Conservation (phyloP, 345 rosid species). For the Nephelium lappaceum region DNA sequence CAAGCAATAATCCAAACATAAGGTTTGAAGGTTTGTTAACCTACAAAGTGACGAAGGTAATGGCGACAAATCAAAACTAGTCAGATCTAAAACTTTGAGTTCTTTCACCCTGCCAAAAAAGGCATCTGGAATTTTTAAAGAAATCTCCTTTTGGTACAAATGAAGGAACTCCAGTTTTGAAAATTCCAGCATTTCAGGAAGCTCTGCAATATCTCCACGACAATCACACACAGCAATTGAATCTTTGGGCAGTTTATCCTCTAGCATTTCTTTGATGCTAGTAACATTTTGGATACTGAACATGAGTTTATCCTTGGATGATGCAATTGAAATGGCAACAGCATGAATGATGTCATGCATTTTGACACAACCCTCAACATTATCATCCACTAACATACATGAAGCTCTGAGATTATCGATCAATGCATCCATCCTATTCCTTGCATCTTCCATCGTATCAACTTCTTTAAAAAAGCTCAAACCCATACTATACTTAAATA, state of each 20-base stretch:
- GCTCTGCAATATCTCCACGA: not conserved
- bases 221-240: constrained; percentile 6
- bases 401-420: constrained; percentile 21
- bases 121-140: not conserved
- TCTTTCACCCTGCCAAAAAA: constrained; percentile 21
- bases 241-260: not conserved
- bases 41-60: constrained; percentile 20
- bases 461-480: constrained; percentile 17
- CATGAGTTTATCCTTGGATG: not conserved
- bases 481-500: constrained; percentile 25
- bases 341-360: constrained; percentile 32
- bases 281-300: constrained; percentile 7
- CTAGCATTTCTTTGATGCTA: not conserved
- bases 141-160: not conserved
- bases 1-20: not conserved
- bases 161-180: constrained; percentile 18
- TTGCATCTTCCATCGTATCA: not conserved
- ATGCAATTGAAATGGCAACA: constrained; percentile 22
- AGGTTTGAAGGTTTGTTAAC: constrained; percentile 18
- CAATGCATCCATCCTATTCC: not conserved
- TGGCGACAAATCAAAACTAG: not conserved
- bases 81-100: constrained; percentile 30
- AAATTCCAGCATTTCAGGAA: constrained; percentile 21
- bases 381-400: constrained; percentile 23
- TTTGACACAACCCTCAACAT: not conserved